Evolutionary conservation across 257 asterid species (phyloP).

Genomic region (Lycium ferocissimum): DNA sequence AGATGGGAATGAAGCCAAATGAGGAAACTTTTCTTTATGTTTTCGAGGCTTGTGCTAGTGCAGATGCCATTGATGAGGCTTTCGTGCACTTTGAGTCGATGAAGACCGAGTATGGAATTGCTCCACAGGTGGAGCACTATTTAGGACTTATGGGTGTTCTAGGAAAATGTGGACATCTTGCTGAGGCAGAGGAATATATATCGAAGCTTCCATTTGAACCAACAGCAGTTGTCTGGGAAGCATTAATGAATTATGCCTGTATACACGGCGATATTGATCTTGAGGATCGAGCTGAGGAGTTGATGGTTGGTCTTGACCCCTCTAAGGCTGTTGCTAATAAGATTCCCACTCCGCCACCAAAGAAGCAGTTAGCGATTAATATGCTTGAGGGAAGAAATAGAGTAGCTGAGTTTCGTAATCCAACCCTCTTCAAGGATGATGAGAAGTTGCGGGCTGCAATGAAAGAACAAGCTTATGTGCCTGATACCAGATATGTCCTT

Average conservation of each 20-base stretch:
- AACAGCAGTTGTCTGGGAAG: constrained; percentile 82
- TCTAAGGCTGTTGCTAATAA: constrained; percentile 66
- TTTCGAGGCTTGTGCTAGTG: constrained; percentile 89
- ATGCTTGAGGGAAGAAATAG: constrained; percentile 91
- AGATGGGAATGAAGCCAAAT: constrained; percentile 59
- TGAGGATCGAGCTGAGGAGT: constrained; percentile 87
- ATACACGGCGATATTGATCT: constrained; percentile 94
- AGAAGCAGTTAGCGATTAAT: constrained; percentile 65
- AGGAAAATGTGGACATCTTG: constrained; percentile 85
- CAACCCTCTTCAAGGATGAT: constrained; percentile 83
- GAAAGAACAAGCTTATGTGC: constrained; percentile 90
- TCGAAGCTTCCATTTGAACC: constrained; percentile 83
- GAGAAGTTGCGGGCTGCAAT: constrained; percentile 86
- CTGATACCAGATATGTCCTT: constrained; percentile 91
- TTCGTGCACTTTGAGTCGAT: constrained; percentile 86
- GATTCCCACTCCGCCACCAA: constrained; percentile 85
- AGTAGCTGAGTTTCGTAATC: constrained; percentile 72
- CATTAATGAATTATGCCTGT: constrained; percentile 87
- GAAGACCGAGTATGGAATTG: constrained; percentile 69
- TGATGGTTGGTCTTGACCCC: constrained; percentile 69
- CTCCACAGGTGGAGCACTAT: constrained; percentile 77
- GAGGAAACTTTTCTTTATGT: constrained; percentile 80
- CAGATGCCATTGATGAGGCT: constrained; percentile 92
- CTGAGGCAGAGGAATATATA: constrained; percentile 77
- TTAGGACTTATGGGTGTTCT: constrained; percentile 79